A percentile compares a stretch with the other conserved stretches of the same genome.
Evolutionary conservation across 2,329 filamentous ascomycete genomes (phyloP).

Genomic region (Colletotrichum ledebouriae): DNA sequence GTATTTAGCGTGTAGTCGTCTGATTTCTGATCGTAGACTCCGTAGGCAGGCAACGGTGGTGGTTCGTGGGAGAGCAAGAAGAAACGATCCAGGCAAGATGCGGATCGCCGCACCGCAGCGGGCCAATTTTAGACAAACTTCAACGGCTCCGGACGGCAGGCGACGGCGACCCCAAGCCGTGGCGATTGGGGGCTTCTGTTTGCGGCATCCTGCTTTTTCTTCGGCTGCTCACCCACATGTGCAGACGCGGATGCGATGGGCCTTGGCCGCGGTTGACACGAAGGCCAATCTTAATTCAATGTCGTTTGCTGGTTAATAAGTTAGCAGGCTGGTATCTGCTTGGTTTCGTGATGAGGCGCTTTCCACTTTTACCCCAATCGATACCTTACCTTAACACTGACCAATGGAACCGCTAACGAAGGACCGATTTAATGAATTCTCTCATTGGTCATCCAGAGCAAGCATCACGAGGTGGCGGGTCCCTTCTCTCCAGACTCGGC

Average conservation of each 20-base stretch:
- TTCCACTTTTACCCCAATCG: constrained; percentile 31
- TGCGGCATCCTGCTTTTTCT: constrained; percentile 7
- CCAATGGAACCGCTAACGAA: background rate
- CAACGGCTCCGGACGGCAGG: constrained; percentile 20
- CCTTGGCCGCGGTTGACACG: background rate
- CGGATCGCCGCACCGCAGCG: background rate
- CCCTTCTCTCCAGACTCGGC: background rate
- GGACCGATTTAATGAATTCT: constrained; percentile 1
- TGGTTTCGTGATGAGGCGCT: background rate
- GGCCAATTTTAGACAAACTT: constrained; percentile 23
- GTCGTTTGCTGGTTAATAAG: too few species aligned
- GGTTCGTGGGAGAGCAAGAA: background rate
- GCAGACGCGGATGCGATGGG: constrained; percentile 1
- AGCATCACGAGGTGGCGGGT: constrained; percentile 26
- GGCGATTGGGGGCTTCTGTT: constrained; percentile 9
- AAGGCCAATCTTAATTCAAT: background rate
- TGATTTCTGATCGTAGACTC: background rate
- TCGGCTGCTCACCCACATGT: background rate
- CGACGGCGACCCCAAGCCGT: constrained; percentile 17
- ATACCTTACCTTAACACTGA: background rate
- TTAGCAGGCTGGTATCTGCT: background rate
- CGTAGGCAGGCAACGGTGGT: background rate
- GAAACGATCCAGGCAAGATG: background rate
- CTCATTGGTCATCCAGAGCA: background rate
- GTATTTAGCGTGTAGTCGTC: background rate